A percentile compares a stretch with the other conserved stretches of the same genome.
Conservation (phyloP, 306 rosid genomes). For the Ormosia emarginata region DNA sequence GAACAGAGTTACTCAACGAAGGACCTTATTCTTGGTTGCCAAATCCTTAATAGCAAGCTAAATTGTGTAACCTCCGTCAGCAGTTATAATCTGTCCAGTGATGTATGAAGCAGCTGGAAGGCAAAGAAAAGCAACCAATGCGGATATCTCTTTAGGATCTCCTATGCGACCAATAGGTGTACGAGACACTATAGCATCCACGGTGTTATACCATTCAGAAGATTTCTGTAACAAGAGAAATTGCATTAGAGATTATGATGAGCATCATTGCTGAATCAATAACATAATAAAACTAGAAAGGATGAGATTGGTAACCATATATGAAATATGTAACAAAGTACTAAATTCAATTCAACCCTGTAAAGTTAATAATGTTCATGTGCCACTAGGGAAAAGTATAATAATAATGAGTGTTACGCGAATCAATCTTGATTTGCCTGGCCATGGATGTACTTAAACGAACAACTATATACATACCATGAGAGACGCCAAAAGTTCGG, state of each 20-base stretch:
- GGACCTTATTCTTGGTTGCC: too few relatives aligned
- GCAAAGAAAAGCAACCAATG: slow-evolving; percentile 56
- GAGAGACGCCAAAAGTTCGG: background rate
- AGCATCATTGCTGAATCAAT: too few relatives aligned
- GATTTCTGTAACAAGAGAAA: background rate
- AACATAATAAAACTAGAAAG: too few relatives aligned
- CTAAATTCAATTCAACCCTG: too few relatives aligned
- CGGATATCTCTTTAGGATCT: slow-evolving; percentile 43
- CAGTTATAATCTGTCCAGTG: slow-evolving; percentile 48
- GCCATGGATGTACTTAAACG: background rate
- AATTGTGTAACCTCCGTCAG: slow-evolving; percentile 52
- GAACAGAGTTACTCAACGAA: too few relatives aligned
- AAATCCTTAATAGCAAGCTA: too few relatives aligned
- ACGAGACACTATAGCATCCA: background rate
- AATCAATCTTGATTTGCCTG: too few relatives aligned
- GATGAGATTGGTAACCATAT: too few relatives aligned
- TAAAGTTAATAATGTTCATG: too few relatives aligned
- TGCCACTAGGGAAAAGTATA: background rate
- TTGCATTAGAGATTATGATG: too few relatives aligned
- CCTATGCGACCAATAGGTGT: slow-evolving; percentile 32
- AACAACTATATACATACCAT: background rate
- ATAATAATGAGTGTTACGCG: too few relatives aligned
- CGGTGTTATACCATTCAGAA: background rate
- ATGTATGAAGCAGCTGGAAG: slow-evolving; percentile 55
- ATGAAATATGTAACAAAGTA: too few relatives aligned